These are phyloP conservation scores for Penicillium silybi DNA, from an alignment of 495 filamentous ascomycete genomes.

Conservation along the genomic window DNA sequence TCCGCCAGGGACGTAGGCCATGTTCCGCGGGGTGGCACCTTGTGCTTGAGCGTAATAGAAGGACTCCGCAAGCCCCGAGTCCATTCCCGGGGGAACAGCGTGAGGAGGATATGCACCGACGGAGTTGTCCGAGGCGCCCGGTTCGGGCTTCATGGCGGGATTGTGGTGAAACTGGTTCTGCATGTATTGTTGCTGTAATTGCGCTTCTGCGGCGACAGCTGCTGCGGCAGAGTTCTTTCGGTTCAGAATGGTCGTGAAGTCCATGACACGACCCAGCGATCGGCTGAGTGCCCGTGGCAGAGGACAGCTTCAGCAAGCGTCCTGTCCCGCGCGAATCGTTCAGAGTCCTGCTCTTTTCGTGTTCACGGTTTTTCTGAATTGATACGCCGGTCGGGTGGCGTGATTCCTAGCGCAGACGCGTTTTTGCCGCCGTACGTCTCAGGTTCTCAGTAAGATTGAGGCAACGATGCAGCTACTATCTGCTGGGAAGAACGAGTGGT, in stretches of 20 bases:
- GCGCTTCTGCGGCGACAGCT: constrained; percentile 47
- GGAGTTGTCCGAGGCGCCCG: constrained; percentile 64
- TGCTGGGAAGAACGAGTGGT: neutral
- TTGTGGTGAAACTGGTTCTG: constrained; percentile 45
- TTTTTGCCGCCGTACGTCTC: neutral
- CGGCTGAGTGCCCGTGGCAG: constrained; percentile 31
- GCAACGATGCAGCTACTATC: neutral
- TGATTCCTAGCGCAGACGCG: neutral
- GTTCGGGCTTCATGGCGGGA: constrained; percentile 61
- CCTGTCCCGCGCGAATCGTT: constrained; percentile 9
- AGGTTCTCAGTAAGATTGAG: neutral
- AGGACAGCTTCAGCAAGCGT: constrained; percentile 28
- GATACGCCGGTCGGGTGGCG: neutral
- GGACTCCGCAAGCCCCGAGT: constrained; percentile 23
- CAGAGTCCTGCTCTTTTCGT: neutral
- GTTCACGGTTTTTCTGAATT: neutral
- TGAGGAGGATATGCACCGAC: constrained; percentile 54
- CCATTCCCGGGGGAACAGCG: constrained; percentile 42
- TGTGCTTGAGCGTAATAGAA: constrained; percentile 27
- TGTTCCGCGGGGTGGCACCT: constrained; percentile 54
- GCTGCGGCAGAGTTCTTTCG: constrained; percentile 55
- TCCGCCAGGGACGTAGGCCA: constrained; percentile 40
- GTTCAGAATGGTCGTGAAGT: constrained; percentile 68
- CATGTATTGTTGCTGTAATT: constrained; percentile 53
- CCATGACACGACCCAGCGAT: constrained; percentile 53